phyloP scores from a whole-genome alignment of 2,329 filamentous ascomycete species.

The Volutella citrinella region DNA sequence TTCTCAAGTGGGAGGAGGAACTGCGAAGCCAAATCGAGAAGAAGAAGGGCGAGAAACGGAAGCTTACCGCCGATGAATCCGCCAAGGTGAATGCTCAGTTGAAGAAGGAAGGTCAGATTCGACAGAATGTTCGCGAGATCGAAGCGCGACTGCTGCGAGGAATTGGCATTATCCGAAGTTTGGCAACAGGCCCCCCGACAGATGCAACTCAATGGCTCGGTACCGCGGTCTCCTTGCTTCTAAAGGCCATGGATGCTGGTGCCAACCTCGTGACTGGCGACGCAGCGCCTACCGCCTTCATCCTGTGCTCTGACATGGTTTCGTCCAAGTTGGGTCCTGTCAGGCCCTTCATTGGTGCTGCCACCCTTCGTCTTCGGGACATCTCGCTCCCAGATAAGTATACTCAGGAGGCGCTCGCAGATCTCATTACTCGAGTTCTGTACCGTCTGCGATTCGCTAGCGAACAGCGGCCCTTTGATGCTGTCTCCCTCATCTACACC shows the following conservation, averaged over 20 bases:
- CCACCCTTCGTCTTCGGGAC: slow-evolving; percentile 76
- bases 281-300: slow-evolving; percentile 71
- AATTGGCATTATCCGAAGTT: slow-evolving; percentile 77
- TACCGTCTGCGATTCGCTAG: slow-evolving; percentile 88
- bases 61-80: slow-evolving; percentile 84
- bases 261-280: slow-evolving; percentile 80
- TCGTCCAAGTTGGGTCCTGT: slow-evolving; percentile 72
- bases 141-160: slow-evolving; percentile 75
- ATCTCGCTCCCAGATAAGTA: slow-evolving; percentile 71
- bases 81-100: slow-evolving; percentile 89
- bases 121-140: slow-evolving; percentile 65
- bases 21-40: slow-evolving; percentile 81
- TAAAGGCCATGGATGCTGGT: slow-evolving; percentile 74
- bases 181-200: slow-evolving; percentile 84
- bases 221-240: slow-evolving; percentile 69
- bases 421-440: slow-evolving; percentile 80
- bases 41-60: slow-evolving; percentile 90
- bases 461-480: slow-evolving; percentile 92
- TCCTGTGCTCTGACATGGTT: slow-evolving; percentile 74
- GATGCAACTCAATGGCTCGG: slow-evolving; percentile 88
- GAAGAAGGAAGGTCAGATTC: slow-evolving; percentile 79
- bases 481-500: slow-evolving; percentile 82
- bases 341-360: slow-evolving; percentile 81
- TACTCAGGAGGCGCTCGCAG: slow-evolving; percentile 76
- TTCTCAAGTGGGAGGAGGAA: slow-evolving; percentile 95